Base-by-base conservation (phyloP, 192 early-diverging fungal genomes). In the Podila horticola region DNA sequence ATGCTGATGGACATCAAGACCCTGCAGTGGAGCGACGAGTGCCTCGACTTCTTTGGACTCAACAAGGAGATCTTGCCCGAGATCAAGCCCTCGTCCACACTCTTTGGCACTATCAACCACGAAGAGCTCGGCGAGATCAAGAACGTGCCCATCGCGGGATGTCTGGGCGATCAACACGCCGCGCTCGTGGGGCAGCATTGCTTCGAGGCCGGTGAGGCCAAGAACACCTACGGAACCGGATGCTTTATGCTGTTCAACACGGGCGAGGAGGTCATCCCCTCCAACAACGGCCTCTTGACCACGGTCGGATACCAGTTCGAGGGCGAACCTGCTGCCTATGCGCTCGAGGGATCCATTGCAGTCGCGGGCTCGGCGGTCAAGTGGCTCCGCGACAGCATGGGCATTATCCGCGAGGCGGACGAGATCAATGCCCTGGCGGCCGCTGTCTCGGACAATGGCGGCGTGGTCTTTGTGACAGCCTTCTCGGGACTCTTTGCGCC, bases 191-290 rank as follows among this genome's bases (percentile, higher is more conserved):
- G 97, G n/a, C 97, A 98, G 81, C 91, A 91, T 68, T 98, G 97
- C 84, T 95, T 95, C 74, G 74, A 90, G 55, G 84, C 90, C 5
- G 97, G 97, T 5, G 92, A 95, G 79, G 91, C 93, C 65, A 98
- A 98, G 88, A 98, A 96, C 86, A 98, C 97, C 10, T 97, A 97
- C 85, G 96, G 97, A 50, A 98, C 97, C 30, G 97, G 96, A 34
- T 96, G 95, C 85, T 98, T 98, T 83, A 95, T 97, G 95, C 85
- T 98, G 60, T 96, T 94, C 86, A 97, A 98, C 89, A 96, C 95
- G 20, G 97, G 97, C 36, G 62, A 79, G 3, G 77, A 88, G 24
- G 89, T 91, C 28, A 92, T 97, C 58, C 82, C 91, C 58, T 95
- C 96, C 33, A 89, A 90, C 69, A 91, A 92, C 66, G 97, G 97